A percentile compares a stretch with the other conserved stretches of the same genome.
Evolutionary conservation across 2,329 filamentous ascomycete species (phyloP).

Genomic region (Stemphylium lycopersici): DNA sequence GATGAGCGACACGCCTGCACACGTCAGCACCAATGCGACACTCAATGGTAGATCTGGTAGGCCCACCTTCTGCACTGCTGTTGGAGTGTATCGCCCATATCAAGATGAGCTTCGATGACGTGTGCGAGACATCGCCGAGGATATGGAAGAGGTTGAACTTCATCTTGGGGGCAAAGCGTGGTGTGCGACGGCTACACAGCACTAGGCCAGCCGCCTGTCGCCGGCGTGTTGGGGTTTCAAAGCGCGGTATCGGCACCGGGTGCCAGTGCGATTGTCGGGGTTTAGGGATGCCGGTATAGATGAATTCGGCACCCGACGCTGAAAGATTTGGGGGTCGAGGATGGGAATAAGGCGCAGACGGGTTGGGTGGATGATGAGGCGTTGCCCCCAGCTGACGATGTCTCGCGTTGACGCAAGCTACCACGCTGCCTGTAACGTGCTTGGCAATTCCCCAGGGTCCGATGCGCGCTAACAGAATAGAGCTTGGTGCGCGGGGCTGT

Average conservation of each 20-base stretch:
- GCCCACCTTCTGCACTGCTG: conserved; percentile 77
- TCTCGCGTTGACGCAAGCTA: conserved; percentile 13
- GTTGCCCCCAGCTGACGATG: not conserved
- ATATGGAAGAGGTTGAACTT: conserved; percentile 69
- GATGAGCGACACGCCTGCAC: conserved; percentile 81
- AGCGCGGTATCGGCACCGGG: conserved; percentile 1
- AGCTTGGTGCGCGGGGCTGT: not conserved
- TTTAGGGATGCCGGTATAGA: not conserved
- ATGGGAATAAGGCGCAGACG: not conserved
- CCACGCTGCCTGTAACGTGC: conserved; percentile 11
- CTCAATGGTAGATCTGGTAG: not conserved
- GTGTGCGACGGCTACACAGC: conserved; percentile 31
- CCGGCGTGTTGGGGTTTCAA: conserved; percentile 6
- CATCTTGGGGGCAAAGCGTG: conserved; percentile 26
- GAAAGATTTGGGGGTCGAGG: not conserved
- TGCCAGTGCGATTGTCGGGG: not conserved
- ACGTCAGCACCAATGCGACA: conserved; percentile 8
- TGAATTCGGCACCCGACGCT: not conserved
- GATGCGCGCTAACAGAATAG: not conserved
- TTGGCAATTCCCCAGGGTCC: conserved; percentile 10
- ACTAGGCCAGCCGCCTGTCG: conserved; percentile 30
- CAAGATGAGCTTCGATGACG: conserved; percentile 85
- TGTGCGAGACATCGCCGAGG: conserved; percentile 82
- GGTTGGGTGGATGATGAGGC: conserved; percentile 8
- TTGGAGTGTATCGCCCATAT: conserved; percentile 91